Conservation (phyloP, 1,284 basidiomycete species). For the Boletus sp. region DNA sequence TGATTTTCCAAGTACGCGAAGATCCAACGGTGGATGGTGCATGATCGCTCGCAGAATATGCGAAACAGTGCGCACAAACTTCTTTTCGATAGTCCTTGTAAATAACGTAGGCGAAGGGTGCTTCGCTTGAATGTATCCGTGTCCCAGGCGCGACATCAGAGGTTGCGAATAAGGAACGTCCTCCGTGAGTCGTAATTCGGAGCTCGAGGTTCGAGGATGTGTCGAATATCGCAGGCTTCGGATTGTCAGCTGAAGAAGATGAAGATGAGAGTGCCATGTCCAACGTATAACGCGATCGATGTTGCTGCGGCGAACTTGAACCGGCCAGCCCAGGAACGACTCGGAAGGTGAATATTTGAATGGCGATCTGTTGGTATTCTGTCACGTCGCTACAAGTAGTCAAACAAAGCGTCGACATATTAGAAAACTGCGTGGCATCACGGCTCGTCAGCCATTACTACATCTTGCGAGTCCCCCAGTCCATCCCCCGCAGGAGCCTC, state of each 20-base stretch:
- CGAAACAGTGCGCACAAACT: constrained; percentile 60
- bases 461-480: neutral
- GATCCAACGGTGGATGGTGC: constrained; percentile 11
- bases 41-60: constrained; percentile 49
- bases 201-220: constrained; percentile 18
- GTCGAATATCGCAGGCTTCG: neutral
- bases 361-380: no score
- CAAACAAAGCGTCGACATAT: neutral
- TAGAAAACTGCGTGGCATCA: neutral
- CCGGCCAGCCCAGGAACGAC: neutral
- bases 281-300: neutral
- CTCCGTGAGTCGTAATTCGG: constrained; percentile 41
- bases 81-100: constrained; percentile 57
- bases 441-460: constrained; percentile 6
- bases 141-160: constrained; percentile 39
- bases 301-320: neutral
- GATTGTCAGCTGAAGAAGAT: constrained; percentile 2
- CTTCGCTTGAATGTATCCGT: constrained; percentile 38
- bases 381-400: constrained; percentile 3
- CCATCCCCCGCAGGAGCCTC: neutral
- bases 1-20: constrained; percentile 42
- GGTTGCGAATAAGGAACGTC: constrained; percentile 50
- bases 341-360: no score
- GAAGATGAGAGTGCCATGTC: constrained; percentile 8
- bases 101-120: constrained; percentile 48